Base-by-base conservation (phyloP, 2,329 filamentous ascomycete genomes). In the Calonectria honghensis region DNA sequence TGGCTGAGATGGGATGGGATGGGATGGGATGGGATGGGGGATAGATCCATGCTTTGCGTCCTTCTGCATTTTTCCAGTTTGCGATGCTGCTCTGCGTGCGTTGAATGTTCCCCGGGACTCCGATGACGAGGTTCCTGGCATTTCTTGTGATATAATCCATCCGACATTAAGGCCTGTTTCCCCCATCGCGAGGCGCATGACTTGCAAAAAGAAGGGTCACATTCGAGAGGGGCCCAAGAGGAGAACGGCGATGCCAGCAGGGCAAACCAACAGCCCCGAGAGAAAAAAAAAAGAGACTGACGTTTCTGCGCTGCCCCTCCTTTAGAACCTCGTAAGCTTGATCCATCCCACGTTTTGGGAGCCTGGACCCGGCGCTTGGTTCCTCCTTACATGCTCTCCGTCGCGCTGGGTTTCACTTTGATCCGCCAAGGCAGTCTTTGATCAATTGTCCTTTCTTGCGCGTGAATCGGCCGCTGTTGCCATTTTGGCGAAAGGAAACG, bases 381-480 rank as follows among this genome's bases (percentile, higher is more conserved):
- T 79, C 72, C 68, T 78, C 64, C 74, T 73, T 52, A 50, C 67
- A 74, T 73, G 59, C 35, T 63, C 35, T 63, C 57, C 37, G 61
- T 68, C 39, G 72, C 68, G 70, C 64, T 76, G 75, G 35, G 79
- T 81, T 81, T 81, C 78, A 79, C 77, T 66, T 77, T 75, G 77
- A 77, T 73, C 75, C 70, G 35, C 73, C 74, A 72, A 70, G 72
- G 45, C 73, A 79, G 68, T 48, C 48, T 79, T 61, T 51, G 59
- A 70, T 71, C 29, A 68, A 67, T 64, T 66, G 45, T 68, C n/a
- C 37, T 29, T 69, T 59, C 52, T 41, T 70, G 41, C 51, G 65
- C 72, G 69, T 68, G 75, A 77, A 72, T 79, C 57, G 45, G 48
- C 27, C 45, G n/a, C 27, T 16, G 37, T 27, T 59, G 74, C 65